Evolutionary conservation across 1,284 basidiomycete species (phyloP), one percentile per base, ranked within the genome.

Genomic region (Prillingera fragicola): DNA sequence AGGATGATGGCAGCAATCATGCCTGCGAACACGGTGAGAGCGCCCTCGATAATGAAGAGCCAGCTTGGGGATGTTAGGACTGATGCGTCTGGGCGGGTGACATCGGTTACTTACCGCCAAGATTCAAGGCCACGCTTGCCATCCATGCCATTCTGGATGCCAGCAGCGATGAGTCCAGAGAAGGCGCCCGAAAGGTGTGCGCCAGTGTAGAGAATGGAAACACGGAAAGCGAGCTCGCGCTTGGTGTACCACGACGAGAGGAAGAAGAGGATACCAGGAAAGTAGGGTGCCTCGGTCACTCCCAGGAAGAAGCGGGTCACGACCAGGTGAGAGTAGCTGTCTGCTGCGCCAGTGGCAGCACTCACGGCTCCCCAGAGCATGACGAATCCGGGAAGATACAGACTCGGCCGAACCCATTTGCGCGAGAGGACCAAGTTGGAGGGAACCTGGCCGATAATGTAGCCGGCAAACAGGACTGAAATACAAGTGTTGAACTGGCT

Each of bases 381-480:
- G 14, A 17, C 55, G 38, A 45, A 59, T 41, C 17, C 47, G 13
- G 45, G 44, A 39, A 12, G 59, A 48, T 17, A 52, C n/a, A 52
- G 41, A n/a, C 29, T 35, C 1, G 50, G 50, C 4, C 43, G 40
- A n/a, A 38, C 41, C n/a, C n/a, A n/a, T n/a, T n/a, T n/a, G 25
- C 43, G 43, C 13, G 46, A 23, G 26, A 35, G 33, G 27, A 69
- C 39, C 43, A 65, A 45, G 44, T 67, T 68, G 18, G 59, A 59
- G 1, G 65, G 66, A 34, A 68, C 54, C 49, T 67, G 60, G 44
- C 67, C 50, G 21, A 63, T 38, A 22, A 63, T 63, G 55, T 71
- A 70, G 19, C 65, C 63, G 10, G 61, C 61, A 48, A 59, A 72
- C 26, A 72, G 61, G 41, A 71, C 63, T 4, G 59, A 62, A 23